Evolutionary conservation across 176 grass and related monocot species (phyloP).

Genomic region (Aegilops sharonensis): DNA sequence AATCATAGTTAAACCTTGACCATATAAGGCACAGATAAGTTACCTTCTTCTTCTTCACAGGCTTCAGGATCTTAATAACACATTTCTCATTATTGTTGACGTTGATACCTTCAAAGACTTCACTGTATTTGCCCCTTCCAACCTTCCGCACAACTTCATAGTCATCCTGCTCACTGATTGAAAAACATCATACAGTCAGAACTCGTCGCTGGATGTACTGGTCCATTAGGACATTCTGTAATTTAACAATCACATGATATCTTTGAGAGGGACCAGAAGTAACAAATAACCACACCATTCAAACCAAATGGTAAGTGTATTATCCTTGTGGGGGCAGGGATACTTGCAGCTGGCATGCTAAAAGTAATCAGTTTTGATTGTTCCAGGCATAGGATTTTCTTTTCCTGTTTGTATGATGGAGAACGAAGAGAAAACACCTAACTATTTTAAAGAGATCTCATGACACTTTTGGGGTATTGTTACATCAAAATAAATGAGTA

Average conservation of each 20-base stretch:
- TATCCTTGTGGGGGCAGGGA: not conserved
- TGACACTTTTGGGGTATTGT: not conserved
- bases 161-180: constrained; percentile 83
- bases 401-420: not conserved
- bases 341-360: not conserved
- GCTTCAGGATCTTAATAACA: constrained; percentile 96
- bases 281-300: not conserved
- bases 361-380: too few relatives aligned
- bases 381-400: too few relatives aligned
- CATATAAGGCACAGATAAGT: not conserved
- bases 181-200: constrained; percentile 28
- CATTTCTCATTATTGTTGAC: constrained; percentile 88
- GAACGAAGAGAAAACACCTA: not conserved
- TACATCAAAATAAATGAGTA: not conserved
- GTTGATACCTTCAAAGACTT: constrained; percentile 95
- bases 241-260: not conserved
- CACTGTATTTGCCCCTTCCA: constrained; percentile 97
- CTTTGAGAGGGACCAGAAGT: not conserved
- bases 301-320: not conserved
- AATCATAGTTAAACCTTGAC: not conserved
- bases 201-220: not conserved
- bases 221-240: not conserved
- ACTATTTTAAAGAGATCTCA: not conserved
- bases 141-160: constrained; percentile 96
- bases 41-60: constrained; percentile 99